phyloP scores from a whole-genome alignment of 2,329 filamentous ascomycete genomes.

The Colletotrichum navitas region DNA sequence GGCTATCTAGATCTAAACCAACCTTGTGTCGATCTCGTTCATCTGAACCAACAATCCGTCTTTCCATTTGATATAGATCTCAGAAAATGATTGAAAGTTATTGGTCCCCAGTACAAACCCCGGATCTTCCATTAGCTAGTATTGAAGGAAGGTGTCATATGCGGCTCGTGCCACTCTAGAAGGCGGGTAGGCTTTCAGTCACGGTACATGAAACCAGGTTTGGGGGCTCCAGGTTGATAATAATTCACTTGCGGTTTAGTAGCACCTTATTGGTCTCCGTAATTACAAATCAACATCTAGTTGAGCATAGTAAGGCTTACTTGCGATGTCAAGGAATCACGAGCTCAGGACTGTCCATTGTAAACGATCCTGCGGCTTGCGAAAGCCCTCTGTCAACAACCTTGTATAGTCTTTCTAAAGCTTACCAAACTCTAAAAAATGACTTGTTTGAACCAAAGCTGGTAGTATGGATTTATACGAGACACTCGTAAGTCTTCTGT shows the following conservation, averaged over 20 bases:
- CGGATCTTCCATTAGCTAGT: too few species aligned
- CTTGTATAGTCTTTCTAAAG: not conserved
- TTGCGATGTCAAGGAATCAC: not conserved
- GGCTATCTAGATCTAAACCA: too few species aligned
- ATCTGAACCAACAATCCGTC: not conserved
- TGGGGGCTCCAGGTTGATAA: too few species aligned
- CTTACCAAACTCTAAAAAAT: not conserved
- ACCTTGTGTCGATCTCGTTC: not conserved
- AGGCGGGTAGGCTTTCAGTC: too few species aligned
- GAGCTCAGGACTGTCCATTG: not conserved
- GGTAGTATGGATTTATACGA: not conserved
- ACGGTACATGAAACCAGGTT: not conserved
- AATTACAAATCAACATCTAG: fast-evolving
- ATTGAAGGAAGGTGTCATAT: not conserved
- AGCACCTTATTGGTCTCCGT: too few species aligned
- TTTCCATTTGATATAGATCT: not conserved
- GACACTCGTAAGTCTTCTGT: not conserved
- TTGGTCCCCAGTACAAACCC: too few species aligned
- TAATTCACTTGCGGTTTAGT: too few species aligned
- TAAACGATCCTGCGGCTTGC: not conserved
- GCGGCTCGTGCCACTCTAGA: not conserved
- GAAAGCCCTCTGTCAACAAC: not conserved
- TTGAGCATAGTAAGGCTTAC: not conserved
- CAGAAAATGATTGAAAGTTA: not conserved
- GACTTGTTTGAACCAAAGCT: not conserved